These are phyloP conservation scores for Alternaria postmessia DNA, from an alignment of 2,329 filamentous ascomycete genomes.

Conservation along the genomic window DNA sequence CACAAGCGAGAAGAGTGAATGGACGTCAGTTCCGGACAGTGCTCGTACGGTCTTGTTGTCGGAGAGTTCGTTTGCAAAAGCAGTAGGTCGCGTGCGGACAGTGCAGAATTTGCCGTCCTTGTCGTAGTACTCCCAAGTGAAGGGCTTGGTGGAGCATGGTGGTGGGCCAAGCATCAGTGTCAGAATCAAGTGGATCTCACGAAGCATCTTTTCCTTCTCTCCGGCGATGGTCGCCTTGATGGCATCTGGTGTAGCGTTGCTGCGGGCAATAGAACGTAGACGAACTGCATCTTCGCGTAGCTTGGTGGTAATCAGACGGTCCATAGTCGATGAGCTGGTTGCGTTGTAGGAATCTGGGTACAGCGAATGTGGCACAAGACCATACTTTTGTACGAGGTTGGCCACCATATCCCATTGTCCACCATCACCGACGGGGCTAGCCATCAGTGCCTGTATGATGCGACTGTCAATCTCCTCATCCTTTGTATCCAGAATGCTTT, in stretches of 20 bases:
- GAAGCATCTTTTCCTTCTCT: conserved; percentile 77
- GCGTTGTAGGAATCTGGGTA: conserved; percentile 88
- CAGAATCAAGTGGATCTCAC: conserved; percentile 81
- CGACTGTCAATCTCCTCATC: conserved; percentile 74
- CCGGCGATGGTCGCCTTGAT: conserved; percentile 54
- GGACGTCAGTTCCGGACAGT: conserved; percentile 67
- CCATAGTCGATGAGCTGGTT: conserved; percentile 72
- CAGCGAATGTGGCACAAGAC: conserved; percentile 80
- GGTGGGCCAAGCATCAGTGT: conserved; percentile 84
- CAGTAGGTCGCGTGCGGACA: conserved; percentile 70
- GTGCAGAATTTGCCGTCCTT: conserved; percentile 69
- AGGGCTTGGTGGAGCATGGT: conserved; percentile 71
- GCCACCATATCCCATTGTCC: conserved; percentile 94
- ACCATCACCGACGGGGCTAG: conserved; percentile 76
- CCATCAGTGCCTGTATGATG: conserved; percentile 74
- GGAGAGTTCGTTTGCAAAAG: conserved; percentile 75
- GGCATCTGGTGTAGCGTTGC: conserved; percentile 47
- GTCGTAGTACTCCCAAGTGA: conserved; percentile 83
- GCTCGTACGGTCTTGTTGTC: conserved; percentile 66
- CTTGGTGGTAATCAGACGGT: conserved; percentile 80
- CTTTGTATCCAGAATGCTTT: conserved; percentile 80
- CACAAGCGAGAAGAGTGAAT: conserved; percentile 79
- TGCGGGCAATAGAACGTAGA: conserved; percentile 66
- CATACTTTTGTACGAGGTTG: conserved; percentile 86
- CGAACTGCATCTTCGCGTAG: conserved; percentile 83